Conservation (phyloP, 2,329 filamentous ascomycete genomes). For the Trichoderma cornu-damae region DNA sequence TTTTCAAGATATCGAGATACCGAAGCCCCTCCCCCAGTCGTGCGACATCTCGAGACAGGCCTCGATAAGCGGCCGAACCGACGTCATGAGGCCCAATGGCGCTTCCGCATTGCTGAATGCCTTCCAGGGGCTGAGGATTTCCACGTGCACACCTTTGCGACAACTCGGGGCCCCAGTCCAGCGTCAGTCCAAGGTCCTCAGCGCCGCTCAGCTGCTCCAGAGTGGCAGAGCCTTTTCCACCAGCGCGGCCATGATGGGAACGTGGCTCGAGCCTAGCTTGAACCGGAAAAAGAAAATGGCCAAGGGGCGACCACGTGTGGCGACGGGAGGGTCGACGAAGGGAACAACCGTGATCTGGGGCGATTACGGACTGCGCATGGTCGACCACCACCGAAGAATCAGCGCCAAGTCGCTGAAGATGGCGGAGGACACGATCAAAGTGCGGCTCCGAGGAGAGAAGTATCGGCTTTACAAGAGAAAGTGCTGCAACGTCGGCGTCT, state of each 20-base stretch:
- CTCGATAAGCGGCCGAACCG: slow-evolving; percentile 24
- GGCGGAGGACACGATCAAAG: slow-evolving; percentile 90
- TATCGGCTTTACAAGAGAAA: slow-evolving; percentile 91
- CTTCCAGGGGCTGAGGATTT: slow-evolving; percentile 47
- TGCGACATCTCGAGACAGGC: slow-evolving; percentile 20
- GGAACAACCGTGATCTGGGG: slow-evolving; percentile 96
- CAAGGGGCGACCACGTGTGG: slow-evolving; percentile 81
- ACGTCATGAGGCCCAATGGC: slow-evolving; percentile 44
- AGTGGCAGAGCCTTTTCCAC: slow-evolving; percentile 67
- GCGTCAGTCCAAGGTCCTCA: slow-evolving; percentile 28
- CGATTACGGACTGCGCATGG: slow-evolving; percentile 90
- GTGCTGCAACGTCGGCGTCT: slow-evolving; percentile 89
- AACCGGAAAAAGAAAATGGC: slow-evolving; percentile 80
- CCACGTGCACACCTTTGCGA: slow-evolving; percentile 36
- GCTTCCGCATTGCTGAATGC: slow-evolving; percentile 45
- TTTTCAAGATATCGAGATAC: slow-evolving; percentile 33
- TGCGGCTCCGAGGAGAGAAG: slow-evolving; percentile 80
- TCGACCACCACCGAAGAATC: slow-evolving; percentile 86
- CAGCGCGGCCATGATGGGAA: slow-evolving; percentile 53
- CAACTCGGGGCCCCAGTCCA: slow-evolving; percentile 34
- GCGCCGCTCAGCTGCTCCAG: slow-evolving; percentile 36
- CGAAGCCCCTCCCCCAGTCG: neutral
- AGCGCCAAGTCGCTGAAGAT: slow-evolving; percentile 80
- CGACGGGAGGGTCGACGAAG: slow-evolving; percentile 83
- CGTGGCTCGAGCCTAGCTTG: slow-evolving; percentile 77